Evolutionary conservation across 1,139 yeast genomes (phyloP), one percentile per base, ranked within the genome.

Genomic region (Pichia cactophila): DNA sequence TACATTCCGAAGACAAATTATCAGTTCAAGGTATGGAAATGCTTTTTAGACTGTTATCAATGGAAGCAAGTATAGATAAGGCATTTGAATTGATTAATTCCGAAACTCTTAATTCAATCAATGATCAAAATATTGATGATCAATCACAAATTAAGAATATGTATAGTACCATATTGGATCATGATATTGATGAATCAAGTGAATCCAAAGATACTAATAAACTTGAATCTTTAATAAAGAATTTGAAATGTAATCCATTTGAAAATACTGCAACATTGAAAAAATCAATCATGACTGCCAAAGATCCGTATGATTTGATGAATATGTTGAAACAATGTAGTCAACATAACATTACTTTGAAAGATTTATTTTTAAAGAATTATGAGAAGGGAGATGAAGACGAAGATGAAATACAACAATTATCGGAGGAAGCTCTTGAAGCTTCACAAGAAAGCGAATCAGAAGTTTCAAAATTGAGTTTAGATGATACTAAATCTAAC

Each of bases 21-120:
- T 79, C 72, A 51, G 59, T 80, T 4, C 85, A 83, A 57, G 89
- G 87, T 33, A 83, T 83, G 60, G 92, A 84, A 57, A 75, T 85
- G n/a, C 68, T 84, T 44, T 70, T 84, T 39, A 68, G 87, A 54
- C 72, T 84, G 51, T 71, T 83, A 39, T 77, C 81, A 48, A 71
- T 85, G 54, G 87, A 83, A 58, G 76, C 83, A 4, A 80, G 87
- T 7, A 69, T 85, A 48, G 76, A 76, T 39, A 81, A 80, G 57
- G 87, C 86, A 1, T 61, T 83, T 41, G 72, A 74, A 52, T 66
- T 84, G 55, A 41, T 53, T 5, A 47, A 50, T 28, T 44, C 47
- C n/a, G 29, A 38, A 11, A 47, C 37, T 17, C 38, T 51, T 12
- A 44, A 46, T 33, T 38, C 41, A 3, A 38, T 38, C 2, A 38